A percentile compares a stretch with the other conserved stretches of the same genome.
These are phyloP conservation scores for Sanguinoderma infundibulare DNA, from an alignment of 1,284 basidiomycete genomes.

Conservation along the genomic window DNA sequence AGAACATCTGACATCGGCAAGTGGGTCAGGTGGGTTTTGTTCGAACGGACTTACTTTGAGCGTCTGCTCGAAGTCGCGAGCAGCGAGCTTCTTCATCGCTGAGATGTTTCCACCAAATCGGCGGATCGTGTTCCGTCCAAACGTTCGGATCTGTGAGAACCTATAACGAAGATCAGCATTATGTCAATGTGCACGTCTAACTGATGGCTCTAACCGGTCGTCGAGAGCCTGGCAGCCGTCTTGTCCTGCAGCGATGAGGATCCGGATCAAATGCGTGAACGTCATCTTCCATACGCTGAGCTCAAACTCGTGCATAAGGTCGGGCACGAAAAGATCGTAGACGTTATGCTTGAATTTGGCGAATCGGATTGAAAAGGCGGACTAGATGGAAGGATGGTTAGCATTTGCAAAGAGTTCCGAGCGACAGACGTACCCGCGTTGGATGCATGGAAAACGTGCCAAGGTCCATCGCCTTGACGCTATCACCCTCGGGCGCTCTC, in stretches of 20 bases:
- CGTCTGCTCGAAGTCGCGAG: constrained; percentile 36
- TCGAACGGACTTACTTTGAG: constrained; percentile 35
- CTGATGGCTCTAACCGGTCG: constrained; percentile 14
- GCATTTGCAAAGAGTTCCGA: background rate
- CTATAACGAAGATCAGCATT: constrained; percentile 8
- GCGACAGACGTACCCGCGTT: background rate
- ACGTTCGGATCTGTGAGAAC: constrained; percentile 31
- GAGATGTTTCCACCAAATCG: constrained; percentile 32
- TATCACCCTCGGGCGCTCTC: background rate
- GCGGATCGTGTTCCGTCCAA: constrained; percentile 33
- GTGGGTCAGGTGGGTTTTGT: constrained; percentile 77
- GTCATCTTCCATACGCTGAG: constrained; percentile 39
- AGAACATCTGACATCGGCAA: constrained; percentile 82
- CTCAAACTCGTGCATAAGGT: constrained; percentile 45
- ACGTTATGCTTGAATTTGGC: constrained; percentile 31
- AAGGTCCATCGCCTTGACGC: constrained; percentile 17
- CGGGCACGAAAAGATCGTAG: constrained; percentile 36
- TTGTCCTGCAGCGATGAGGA: constrained; percentile 8
- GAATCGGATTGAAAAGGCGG: constrained; percentile 32
- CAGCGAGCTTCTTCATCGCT: constrained; percentile 34
- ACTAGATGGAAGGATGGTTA: constrained; percentile 15
- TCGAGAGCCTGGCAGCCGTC: constrained; percentile 17
- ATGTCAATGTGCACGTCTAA: too few species aligned
- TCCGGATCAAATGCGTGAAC: constrained; percentile 8
- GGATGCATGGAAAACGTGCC: background rate